phyloP scores from a whole-genome alignment of 495 filamentous ascomycete species.

The Daldinia loculata region DNA sequence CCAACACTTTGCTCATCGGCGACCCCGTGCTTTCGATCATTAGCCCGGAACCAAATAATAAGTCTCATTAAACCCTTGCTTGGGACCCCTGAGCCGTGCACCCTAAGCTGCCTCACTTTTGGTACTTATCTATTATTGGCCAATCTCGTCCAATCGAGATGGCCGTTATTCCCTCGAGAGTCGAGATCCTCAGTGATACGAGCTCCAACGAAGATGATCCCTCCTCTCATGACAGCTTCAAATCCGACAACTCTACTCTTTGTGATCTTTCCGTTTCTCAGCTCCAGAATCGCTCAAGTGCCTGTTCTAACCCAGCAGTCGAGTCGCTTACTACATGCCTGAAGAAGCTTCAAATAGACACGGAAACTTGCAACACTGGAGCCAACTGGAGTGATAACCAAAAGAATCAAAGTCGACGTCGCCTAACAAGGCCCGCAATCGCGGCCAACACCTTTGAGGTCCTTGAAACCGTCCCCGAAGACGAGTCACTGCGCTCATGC shows the following conservation, averaged over 20 bases:
- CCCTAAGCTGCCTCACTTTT: conserved; percentile 31
- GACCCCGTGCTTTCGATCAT: conserved; percentile 23
- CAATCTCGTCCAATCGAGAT: conserved; percentile 36
- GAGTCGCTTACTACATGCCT: conserved; percentile 46
- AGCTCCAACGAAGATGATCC: conserved; percentile 22
- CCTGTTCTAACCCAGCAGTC: conserved; percentile 27
- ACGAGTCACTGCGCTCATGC: conserved; percentile 28
- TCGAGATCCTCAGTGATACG: conserved; percentile 42
- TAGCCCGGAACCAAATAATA: conserved; percentile 22
- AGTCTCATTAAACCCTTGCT: conserved; percentile 40
- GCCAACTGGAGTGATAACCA: conserved; percentile 10
- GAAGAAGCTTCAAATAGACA: conserved; percentile 45
- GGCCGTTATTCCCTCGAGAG: conserved; percentile 32
- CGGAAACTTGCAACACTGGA: conserved; percentile 1
- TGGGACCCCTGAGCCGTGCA: conserved; percentile 39
- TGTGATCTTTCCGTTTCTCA: conserved; percentile 47
- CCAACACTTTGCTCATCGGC: conserved; percentile 19
- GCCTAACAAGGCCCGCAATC: conserved; percentile 40
- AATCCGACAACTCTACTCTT: conserved; percentile 40
- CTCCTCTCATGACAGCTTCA: conserved; percentile 31
- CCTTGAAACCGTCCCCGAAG: conserved; percentile 40
- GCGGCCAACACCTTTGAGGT: conserved; percentile 43
- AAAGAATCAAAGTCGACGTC: conserved; percentile 37
- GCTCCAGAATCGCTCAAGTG: conserved; percentile 44
- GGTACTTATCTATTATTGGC: conserved; percentile 24